These are phyloP conservation scores for Pseudopithomyces maydicus DNA, from an alignment of 2,329 filamentous ascomycete genomes.

Conservation along the genomic window DNA sequence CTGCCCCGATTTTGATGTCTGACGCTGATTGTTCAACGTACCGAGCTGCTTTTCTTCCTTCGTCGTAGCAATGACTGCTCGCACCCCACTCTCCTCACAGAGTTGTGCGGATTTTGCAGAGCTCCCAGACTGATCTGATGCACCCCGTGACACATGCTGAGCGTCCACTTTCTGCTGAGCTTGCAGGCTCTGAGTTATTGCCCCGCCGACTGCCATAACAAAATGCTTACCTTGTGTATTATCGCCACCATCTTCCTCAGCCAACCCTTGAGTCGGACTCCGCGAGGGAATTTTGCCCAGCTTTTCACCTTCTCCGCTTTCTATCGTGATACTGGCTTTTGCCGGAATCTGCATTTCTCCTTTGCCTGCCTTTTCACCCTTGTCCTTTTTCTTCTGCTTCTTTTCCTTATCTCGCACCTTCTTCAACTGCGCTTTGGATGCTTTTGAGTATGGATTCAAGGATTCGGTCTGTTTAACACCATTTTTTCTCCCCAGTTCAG, in stretches of 20 bases:
- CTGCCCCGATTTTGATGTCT: constrained; percentile 5
- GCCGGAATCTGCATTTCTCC: not conserved
- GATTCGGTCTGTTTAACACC: constrained; percentile 36
- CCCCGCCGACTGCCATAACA: constrained; percentile 9
- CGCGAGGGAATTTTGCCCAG: not conserved
- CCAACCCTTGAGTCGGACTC: not conserved
- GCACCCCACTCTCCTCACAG: not conserved
- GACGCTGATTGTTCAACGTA: not conserved
- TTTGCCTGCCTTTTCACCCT: constrained; percentile 16
- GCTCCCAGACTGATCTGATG: not conserved
- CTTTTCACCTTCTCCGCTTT: not conserved
- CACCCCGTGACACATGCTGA: not conserved
- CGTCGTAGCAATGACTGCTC: not conserved
- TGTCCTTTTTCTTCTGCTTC: constrained; percentile 34
- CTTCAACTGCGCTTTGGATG: constrained; percentile 33
- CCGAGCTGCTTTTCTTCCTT: not conserved
- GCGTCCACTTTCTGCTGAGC: not conserved
- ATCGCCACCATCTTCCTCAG: not conserved
- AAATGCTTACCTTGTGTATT: constrained; percentile 11
- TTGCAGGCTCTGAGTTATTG: constrained; percentile 23
- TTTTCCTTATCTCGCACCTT: constrained; percentile 34
- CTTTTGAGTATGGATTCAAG: constrained; percentile 34
- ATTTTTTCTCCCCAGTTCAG: constrained; percentile 21
- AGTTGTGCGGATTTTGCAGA: not conserved
- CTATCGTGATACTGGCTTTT: not conserved